Conservation (phyloP, 352 stramenopile genomes). For the Phytophthora cryptogea region DNA sequence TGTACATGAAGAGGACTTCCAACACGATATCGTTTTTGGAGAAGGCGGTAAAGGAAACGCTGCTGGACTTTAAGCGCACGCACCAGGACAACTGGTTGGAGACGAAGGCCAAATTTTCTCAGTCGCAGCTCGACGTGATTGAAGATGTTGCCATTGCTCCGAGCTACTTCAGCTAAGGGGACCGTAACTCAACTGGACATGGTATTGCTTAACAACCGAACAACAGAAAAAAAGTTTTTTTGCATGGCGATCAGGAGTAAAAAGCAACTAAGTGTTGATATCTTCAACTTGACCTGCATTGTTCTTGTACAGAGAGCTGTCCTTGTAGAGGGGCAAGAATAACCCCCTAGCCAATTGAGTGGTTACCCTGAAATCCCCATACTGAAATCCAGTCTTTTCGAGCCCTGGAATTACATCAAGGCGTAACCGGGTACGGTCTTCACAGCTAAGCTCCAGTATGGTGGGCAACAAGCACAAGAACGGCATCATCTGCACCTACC, state of each 20-base stretch:
- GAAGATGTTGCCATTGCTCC: slow-evolving; percentile 81
- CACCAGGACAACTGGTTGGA: slow-evolving; percentile 87
- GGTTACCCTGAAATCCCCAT: background rate
- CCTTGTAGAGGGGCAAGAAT: slow-evolving; percentile 33
- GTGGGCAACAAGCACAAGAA: slow-evolving; percentile 91
- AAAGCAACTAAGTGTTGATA: no score
- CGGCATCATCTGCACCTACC: slow-evolving; percentile 83
- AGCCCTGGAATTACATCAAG: background rate
- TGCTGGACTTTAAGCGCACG: slow-evolving; percentile 84
- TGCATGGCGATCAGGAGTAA: background rate
- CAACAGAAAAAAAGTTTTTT: no score
- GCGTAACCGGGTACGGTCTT: slow-evolving; percentile 21
- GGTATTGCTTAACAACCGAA: no score
- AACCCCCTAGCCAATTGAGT: slow-evolving; percentile 18
- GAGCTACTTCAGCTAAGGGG: slow-evolving; percentile 60
- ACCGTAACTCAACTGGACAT: no score
- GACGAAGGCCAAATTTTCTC: slow-evolving; percentile 65
- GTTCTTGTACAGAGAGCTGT: slow-evolving; percentile 10
- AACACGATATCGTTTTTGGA: slow-evolving; percentile 67
- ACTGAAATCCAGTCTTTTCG: background rate
- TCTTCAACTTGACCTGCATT: slow-evolving; percentile 1
- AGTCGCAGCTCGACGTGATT: slow-evolving; percentile 68
- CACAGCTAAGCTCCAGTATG: slow-evolving; percentile 34
- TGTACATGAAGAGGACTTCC: slow-evolving; percentile 70
- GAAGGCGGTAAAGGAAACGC: slow-evolving; percentile 76